Base-by-base conservation (phyloP, 441 rosid species). In the California macrophylla region DNA sequence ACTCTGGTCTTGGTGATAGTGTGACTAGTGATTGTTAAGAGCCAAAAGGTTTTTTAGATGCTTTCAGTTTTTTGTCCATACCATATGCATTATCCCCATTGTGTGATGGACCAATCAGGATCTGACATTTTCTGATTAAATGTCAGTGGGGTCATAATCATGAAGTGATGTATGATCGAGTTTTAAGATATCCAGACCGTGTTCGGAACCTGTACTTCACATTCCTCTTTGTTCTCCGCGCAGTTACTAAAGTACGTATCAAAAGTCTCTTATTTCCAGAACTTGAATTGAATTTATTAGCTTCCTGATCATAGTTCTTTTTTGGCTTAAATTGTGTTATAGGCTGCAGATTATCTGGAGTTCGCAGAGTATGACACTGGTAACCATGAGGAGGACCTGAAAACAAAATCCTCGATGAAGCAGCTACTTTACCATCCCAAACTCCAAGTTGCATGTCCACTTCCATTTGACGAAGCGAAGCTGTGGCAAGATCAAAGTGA, bases 71-170 rank as follows among this genome's bases (percentile, higher is more conserved):
- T n/a, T n/a, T 32, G 6, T 32, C 36, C 36, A 32, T 32, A 32
- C 26, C 7, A 56, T 52, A 9, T 70, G 16, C 23, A 8, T 2
- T 28, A 5, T 62, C 1, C 67, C 29, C 25, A 42, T 0, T 71
- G 28, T 9, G 54, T 66, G 36, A 3, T 32, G 3, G 13, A 4
- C 6, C 23, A 9, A 7, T 32, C 20, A 42, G 23, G 21, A 12
- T 32, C 66, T 58, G 66, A 64, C 56, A 9, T 1, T 72, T 30
- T 68, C 68, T 40, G 66, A 16, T 66, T 24, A 77, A 18, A 70
- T 78, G 74, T 72, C 96, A 89, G 97, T 91, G 97, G 97, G 97
- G 97, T 68, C 87, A 80, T 76, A 92, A 92, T 85, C 85, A 82
- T 62, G 72, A 82, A 0, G 71, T 92, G 85, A 50, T 92, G 87